Conservation (phyloP, 1,284 basidiomycete genomes). For the Ganoderma resinaceum region DNA sequence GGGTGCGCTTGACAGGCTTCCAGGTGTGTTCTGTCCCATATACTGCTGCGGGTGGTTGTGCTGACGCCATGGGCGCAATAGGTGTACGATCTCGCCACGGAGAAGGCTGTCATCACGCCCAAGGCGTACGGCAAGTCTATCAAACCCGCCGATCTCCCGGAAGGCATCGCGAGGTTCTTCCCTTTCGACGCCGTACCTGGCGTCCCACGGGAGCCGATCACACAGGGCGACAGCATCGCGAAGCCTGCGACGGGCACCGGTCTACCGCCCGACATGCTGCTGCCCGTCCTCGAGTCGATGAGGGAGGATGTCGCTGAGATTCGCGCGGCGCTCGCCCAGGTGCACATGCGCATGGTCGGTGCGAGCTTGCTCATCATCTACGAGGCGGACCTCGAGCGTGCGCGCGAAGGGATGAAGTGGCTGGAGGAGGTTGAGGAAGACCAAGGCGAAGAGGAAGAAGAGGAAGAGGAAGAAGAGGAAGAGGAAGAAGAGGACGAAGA, state of each 20-base stretch:
- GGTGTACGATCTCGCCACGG: constrained; percentile 76
- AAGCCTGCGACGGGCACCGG: constrained; percentile 41
- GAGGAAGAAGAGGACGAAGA: constrained; percentile 43
- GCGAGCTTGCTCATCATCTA: constrained; percentile 85
- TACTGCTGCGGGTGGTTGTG: too few relatives aligned
- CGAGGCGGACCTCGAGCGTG: constrained; percentile 68
- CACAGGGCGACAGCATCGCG: background rate
- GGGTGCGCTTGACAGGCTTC: constrained; percentile 88
- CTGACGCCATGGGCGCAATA: constrained; percentile 38
- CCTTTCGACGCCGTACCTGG: constrained; percentile 50
- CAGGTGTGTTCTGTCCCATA: constrained; percentile 61
- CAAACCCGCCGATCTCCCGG: constrained; percentile 67
- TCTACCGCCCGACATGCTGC: constrained; percentile 62
- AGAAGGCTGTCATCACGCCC: constrained; percentile 64
- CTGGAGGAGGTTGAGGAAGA: constrained; percentile 43
- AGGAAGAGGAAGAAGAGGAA: constrained; percentile 43
- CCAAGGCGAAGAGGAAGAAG: constrained; percentile 46
- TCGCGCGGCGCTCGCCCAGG: constrained; percentile 53
- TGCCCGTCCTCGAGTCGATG: constrained; percentile 67
- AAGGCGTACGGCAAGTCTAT: constrained; percentile 88
- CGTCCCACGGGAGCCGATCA: constrained; percentile 4
- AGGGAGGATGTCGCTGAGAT: constrained; percentile 66
- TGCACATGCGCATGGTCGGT: constrained; percentile 86
- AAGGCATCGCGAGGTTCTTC: constrained; percentile 84
- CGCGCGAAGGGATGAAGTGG: constrained; percentile 47